Conservation (phyloP, 1,139 yeast genomes). For the Pichiaceae sp. region DNA sequence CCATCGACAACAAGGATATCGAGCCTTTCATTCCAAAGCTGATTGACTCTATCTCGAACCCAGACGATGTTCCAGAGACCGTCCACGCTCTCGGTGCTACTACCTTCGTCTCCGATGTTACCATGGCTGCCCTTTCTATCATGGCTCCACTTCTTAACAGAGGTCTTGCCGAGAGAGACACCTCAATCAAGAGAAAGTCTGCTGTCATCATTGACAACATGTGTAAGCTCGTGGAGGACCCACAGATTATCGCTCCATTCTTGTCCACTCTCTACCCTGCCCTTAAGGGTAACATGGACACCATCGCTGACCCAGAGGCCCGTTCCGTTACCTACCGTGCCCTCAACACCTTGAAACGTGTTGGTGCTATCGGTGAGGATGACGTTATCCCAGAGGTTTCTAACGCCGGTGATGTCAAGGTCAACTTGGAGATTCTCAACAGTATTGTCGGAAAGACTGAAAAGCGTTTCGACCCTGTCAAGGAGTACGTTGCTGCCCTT, state of each 20-base stretch:
- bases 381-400: conserved; percentile 93
- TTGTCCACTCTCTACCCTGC: conserved; percentile 93
- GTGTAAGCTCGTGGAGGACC: conserved; percentile 99
- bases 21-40: conserved; percentile 97
- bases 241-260: conserved; percentile 99
- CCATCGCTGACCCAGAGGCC: conserved; percentile 99
- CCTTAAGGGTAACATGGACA: conserved; percentile 84
- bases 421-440: conserved; percentile 77
- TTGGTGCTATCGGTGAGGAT: conserved; percentile 89
- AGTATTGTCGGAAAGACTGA: conserved; percentile 63
- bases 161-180: conserved; percentile 99
- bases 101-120: conserved; percentile 97
- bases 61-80: conserved; percentile 96
- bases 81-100: conserved; percentile 99
- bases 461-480: conserved; percentile 69
- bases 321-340: conserved; percentile 98
- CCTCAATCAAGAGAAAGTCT: conserved; percentile 98
- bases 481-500: conserved; percentile 83
- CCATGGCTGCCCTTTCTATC: conserved; percentile 98
- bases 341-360: conserved; percentile 94
- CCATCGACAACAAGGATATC: conserved; percentile 99
- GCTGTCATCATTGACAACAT: conserved; percentile 99
- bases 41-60: conserved; percentile 94
- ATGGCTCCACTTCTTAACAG: conserved; percentile 98
- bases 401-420: conserved; percentile 92